Evolutionary conservation across 192 early-diverging fungal genomes (phyloP), one percentile per base, ranked within the genome.

Genomic region (Chytriomyces sp.): DNA sequence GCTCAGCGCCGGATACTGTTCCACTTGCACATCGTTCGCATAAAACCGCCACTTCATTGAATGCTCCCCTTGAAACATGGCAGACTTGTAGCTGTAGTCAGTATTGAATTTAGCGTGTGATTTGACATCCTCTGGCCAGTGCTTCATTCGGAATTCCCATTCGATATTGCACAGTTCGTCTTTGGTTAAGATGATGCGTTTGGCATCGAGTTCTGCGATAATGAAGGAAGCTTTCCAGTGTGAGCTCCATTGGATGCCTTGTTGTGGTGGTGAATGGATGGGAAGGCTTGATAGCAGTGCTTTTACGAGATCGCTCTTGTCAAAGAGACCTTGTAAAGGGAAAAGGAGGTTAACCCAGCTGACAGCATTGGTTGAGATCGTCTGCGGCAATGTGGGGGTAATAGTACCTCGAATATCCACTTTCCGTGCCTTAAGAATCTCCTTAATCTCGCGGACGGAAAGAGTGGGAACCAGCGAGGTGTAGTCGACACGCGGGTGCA

Each of bases 201-300:
- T 64, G n/a, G 80, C 20, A 61, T 83, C 82, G 71, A 78, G 64
- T 76, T 81, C 79, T n/a, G 79, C 79, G 35, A 83, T 79, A 67
- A 83, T 81, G 45, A 78, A 83, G 35, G 57, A 76, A 18, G 72
- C 73, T 69, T 83, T 83, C 82, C 82, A 77, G 45, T 77, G 69
- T 5, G 65, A 62, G 28, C 65, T 45, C 76, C 76, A 77, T 45
- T 28, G 20, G 26, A 69, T 70, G 4, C 67, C 57, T 49, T 67
- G 35, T 61, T 77, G 76, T 9, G 10, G n/a, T 4, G 76, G 76
- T 9, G 66, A 67, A 48, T 69, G 46, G 46, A 68, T 76, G 11
- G 76, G 76, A 16, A 68, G 23, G 11, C 24, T 61, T 13, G 64
- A n/a, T 20, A 70, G 16, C 13, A 77, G 67, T 7, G 20, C 53